These are phyloP conservation scores for Tylopilus plumbeoviolaceoides DNA, from an alignment of 768 basidiomycete genomes.

Conservation along the genomic window DNA sequence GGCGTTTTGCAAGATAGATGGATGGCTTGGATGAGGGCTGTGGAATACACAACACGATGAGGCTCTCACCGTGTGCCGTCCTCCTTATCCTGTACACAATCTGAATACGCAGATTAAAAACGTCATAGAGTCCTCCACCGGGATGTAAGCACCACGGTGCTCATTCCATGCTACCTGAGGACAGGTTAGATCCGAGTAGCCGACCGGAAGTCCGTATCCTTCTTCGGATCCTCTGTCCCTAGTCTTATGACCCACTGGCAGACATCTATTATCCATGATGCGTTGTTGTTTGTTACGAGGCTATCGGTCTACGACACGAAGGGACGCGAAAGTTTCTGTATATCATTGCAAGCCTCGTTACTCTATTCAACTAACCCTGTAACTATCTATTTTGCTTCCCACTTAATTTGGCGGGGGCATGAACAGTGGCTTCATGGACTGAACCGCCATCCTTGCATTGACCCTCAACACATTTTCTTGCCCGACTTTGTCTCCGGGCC, in stretches of 20 bases:
- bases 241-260: no score
- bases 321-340: neutral
- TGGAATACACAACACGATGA: neutral
- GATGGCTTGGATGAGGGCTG: neutral
- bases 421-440: constrained; percentile 25
- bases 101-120: neutral
- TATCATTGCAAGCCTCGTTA: neutral
- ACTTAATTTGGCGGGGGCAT: constrained; percentile 18
- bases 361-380: neutral
- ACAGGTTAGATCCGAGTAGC: no score
- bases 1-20: neutral
- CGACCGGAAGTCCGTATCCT: no score
- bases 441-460: constrained; percentile 25
- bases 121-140: neutral
- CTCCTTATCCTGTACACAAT: neutral
- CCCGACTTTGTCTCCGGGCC: constrained; percentile 4
- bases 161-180: no score
- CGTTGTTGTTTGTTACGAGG: no score
- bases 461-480: constrained; percentile 24
- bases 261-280: no score
- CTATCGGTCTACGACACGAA: no score
- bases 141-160: neutral
- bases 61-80: neutral
- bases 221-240: no score
- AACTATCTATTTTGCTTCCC: neutral